These are phyloP conservation scores for Balansia obtecta DNA, from an alignment of 2,329 filamentous ascomycete species.

Conservation along the genomic window DNA sequence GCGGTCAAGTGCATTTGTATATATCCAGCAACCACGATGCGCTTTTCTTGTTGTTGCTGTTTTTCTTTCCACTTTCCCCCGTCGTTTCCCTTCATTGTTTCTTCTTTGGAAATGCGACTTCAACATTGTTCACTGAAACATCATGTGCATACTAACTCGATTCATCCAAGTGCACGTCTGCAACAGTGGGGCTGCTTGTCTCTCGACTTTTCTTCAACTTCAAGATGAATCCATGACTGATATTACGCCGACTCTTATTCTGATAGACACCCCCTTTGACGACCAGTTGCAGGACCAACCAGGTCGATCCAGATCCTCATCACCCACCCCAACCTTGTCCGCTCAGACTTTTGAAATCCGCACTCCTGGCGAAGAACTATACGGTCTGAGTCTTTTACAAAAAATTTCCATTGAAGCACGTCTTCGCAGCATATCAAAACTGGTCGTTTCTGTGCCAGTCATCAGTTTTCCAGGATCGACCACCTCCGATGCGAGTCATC, in stretches of 20 bases:
- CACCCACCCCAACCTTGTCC: conserved; percentile 28
- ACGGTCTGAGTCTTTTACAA: conserved; percentile 42
- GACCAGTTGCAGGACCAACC: conserved; percentile 28
- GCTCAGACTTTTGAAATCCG: conserved; percentile 26
- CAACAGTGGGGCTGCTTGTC: conserved; percentile 38
- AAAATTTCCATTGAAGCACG: conserved; percentile 46
- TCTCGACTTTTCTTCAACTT: conserved; percentile 39
- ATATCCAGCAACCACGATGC: no score
- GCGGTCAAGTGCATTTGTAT: background rate
- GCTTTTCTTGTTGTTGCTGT: background rate
- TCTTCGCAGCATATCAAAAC: conserved; percentile 40
- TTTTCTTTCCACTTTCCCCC: background rate
- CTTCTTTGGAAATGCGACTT: background rate
- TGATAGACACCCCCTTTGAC: conserved; percentile 43
- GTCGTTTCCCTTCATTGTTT: no score
- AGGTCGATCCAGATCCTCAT: conserved; percentile 26
- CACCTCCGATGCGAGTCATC: conserved; percentile 14
- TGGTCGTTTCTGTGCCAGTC: conserved; percentile 44
- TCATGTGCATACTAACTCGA: conserved; percentile 10
- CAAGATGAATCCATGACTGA: conserved; percentile 39
- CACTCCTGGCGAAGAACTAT: conserved; percentile 35
- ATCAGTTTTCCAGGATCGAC: conserved; percentile 28
- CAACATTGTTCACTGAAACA: background rate
- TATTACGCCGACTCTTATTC: conserved; percentile 42
- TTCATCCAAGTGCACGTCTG: conserved; percentile 40